phyloP scores from a whole-genome alignment of 345 rosid species.

The Gossypium stocksii region DNA sequence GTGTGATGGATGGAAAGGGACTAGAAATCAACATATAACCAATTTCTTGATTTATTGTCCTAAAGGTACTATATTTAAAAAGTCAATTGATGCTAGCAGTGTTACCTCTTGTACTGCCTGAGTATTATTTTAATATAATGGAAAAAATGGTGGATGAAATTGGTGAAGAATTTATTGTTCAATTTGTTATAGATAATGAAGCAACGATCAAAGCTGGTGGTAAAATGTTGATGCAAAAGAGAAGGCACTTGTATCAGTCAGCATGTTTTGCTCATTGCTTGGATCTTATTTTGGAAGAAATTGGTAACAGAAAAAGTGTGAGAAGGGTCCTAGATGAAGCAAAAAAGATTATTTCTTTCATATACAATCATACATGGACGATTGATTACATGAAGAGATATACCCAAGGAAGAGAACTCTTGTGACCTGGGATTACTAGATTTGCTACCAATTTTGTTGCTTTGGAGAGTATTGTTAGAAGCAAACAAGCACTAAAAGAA shows the following conservation, averaged over 20 bases:
- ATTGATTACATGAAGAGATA: background rate
- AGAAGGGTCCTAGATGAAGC: no score
- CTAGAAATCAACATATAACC: background rate
- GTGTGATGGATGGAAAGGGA: background rate
- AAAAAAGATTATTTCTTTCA: no score
- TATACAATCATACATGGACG: no score
- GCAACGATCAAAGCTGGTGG: background rate
- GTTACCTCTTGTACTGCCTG: background rate
- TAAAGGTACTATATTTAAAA: no score
- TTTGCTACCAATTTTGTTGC: background rate
- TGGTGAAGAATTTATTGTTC: background rate
- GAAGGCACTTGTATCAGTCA: background rate
- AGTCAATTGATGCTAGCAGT: background rate
- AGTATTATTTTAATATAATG: background rate
- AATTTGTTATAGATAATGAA: background rate
- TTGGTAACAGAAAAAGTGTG: background rate
- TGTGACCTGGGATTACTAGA: background rate
- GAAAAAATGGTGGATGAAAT: background rate
- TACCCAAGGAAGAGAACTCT: background rate
- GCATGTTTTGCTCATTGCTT: background rate
- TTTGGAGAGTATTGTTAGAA: background rate
- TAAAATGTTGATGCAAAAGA: background rate
- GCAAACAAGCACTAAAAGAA: background rate
- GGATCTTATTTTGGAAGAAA: background rate
- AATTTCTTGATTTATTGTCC: no score